Evolutionary conservation across 2,329 filamentous ascomycete species (phyloP).

Genomic region (Pestalotiopsis sp.): DNA sequence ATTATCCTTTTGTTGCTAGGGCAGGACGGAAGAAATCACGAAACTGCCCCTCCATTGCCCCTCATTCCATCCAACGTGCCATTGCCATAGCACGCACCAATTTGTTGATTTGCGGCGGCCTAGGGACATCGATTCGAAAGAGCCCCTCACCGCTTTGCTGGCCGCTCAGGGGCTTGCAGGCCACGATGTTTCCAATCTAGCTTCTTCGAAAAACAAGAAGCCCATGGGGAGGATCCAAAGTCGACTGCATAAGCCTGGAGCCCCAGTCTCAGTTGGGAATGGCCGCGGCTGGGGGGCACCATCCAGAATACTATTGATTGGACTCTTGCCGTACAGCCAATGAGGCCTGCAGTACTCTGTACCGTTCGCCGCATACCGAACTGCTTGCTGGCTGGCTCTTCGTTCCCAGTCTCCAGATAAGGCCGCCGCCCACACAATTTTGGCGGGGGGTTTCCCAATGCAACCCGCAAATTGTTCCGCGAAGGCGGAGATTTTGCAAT

Average conservation of each 20-base stretch:
- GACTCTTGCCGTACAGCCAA: neutral
- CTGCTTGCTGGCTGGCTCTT: too few relatives aligned
- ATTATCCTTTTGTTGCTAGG: neutral
- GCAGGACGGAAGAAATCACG: neutral
- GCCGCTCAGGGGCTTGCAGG: neutral
- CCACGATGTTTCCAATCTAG: neutral
- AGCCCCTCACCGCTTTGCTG: conserved; percentile 1
- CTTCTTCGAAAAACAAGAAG: neutral
- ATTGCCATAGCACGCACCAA: neutral
- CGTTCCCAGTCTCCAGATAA: neutral
- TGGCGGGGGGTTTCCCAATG: neutral
- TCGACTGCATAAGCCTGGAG: conserved; percentile 1
- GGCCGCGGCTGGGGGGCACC: neutral
- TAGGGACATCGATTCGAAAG: neutral
- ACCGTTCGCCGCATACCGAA: neutral
- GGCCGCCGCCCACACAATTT: neutral
- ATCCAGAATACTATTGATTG: neutral
- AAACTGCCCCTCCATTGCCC: conserved; percentile 3
- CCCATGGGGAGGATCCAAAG: conserved; percentile 5
- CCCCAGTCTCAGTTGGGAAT: conserved; percentile 1
- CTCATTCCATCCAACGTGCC: neutral
- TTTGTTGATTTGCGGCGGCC: neutral
- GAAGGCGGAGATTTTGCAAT: conserved; percentile 1
- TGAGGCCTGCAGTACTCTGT: neutral
- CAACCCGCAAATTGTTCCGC: neutral